Base-by-base conservation (phyloP, 345 rosid genomes). In the Euclidium syriacum region DNA sequence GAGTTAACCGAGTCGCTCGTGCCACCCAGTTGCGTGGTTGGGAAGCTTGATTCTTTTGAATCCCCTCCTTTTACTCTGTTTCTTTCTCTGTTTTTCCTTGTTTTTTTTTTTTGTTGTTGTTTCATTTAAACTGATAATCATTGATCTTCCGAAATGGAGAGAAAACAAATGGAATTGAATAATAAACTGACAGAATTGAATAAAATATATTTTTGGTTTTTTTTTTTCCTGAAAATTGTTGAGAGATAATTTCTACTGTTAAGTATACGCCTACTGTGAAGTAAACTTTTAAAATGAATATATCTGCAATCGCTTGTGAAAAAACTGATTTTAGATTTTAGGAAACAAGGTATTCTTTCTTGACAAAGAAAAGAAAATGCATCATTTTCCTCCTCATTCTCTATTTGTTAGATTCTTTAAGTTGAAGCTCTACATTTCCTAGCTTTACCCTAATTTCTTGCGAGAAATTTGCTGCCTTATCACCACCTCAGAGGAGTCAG, bases 1-100 rank as follows among this genome's bases (percentile, higher is more conserved):
- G 96, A 3, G 88, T 95, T 26, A 90, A 85, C 84, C 83, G 97
- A 3, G 97, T 95, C 38, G 99, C 97, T 2, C 84, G 97, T 12
- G 95, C 97, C 56, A 85, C 96, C 23, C 71, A 75, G 51, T 72
- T 90, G 19, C 82, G 99, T 71, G 99, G 97, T 47, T 95, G 99
- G 97, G 97, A 90, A 72, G 97, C 96, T 55, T 95, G 66, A 77
- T 26, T 8, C 58, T 8, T 0, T n/a, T 40, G 52, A 41, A 26
- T 40, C 1, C 2, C 20, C 39, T 16, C 24, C 34, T 2, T 42
- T 3, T 53, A 46, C 68, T 62, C 57, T 52, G 55, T 61, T 69
- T 14, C 35, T 35, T 52, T 15, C 48, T 34, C 67, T 52, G 55
- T 18, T 34, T 67, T 38, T 5, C 18, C 34, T 23, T 47, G 38